phyloP scores from a whole-genome alignment of 768 basidiomycete species.

The Tulasnella sp. region DNA sequence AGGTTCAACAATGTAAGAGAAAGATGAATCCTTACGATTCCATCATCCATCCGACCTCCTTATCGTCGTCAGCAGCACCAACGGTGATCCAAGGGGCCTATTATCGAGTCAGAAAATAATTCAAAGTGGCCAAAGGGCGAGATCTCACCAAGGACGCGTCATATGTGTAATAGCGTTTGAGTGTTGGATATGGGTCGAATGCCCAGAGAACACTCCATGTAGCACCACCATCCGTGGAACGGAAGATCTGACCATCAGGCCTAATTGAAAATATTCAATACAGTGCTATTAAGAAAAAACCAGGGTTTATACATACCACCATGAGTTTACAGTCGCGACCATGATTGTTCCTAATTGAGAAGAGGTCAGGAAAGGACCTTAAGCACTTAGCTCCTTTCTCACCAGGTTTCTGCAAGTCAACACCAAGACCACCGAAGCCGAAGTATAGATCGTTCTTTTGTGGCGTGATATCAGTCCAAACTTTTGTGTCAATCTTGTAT shows the following conservation, averaged over 20 bases:
- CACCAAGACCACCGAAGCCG: conserved; percentile 37
- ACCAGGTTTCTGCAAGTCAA: conserved; percentile 48
- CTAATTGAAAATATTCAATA: no score
- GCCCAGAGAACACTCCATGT: conserved; percentile 50
- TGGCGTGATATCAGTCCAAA: conserved; percentile 52
- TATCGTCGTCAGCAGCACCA: conserved; percentile 15
- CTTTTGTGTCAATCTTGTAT: conserved; percentile 37
- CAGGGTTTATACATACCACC: conserved; percentile 24
- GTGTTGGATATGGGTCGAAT: conserved; percentile 36
- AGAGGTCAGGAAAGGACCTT: no score
- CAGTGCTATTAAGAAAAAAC: no score
- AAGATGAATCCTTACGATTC: conserved; percentile 26
- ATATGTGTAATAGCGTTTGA: conserved; percentile 39
- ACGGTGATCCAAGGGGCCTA: conserved; percentile 13
- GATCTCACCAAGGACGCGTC: conserved; percentile 39
- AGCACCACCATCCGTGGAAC: conserved; percentile 43
- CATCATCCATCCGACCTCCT: conserved; percentile 55
- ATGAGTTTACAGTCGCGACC: conserved; percentile 52
- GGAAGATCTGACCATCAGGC: conserved; percentile 54
- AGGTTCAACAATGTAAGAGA: neutral
- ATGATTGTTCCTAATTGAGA: conserved; percentile 54
- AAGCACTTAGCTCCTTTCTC: no score
- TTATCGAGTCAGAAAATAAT: no score
- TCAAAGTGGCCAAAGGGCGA: no score
- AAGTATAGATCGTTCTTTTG: conserved; percentile 47